Base-by-base conservation (phyloP, 148 eudicot genomes). In the Amaranthus palmeri region DNA sequence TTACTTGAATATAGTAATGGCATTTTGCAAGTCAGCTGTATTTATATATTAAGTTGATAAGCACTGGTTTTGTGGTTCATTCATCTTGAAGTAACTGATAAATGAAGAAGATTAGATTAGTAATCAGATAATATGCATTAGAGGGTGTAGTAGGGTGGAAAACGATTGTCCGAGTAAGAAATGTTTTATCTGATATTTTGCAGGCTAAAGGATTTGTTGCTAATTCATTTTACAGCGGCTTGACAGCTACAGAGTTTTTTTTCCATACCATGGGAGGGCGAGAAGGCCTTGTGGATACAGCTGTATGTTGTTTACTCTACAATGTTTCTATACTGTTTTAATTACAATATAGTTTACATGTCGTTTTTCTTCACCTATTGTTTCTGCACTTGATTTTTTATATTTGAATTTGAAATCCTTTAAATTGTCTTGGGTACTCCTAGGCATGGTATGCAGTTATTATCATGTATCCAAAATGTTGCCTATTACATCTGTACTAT, bases 241-340 rank as follows among this genome's bases (percentile, higher is more conserved):
- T 95, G 79, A 85, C 90, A 46, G 96, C 99, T 44, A 90, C 97
- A 10, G 99, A 95, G 68, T 95, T 95, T 76, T 95, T 95, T 82
- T 95, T 92, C 83, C 99, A 95, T 74, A 95, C 99, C 11, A 95
- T 95, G 99, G 99, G 89, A 69, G 99, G 99, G 48, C 83, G 99
- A 80, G 99, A 95, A 84, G 99, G 99, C 58, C 99, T 95, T 72
- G 99, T 95, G 54, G 99, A 92, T 82, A 95, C 99, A 54, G 97
- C 99, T 78, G 99, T 95, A 95, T 65, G 86, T 72, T 58, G 8
- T 69, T 54, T n/a, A 45, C 57, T 73, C 56, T 79, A 64, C 71
- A 56, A 9, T 14, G 13, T 54, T 12, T 44, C 18, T 14, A n/a
- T 58, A 25, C 53, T 43, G 53, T 72, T 54, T 49, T 69, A 45